Evolutionary conservation across 352 stramenopile species (phyloP), one percentile per base, ranked within the genome.

Genomic region (Phytophthora idaei): DNA sequence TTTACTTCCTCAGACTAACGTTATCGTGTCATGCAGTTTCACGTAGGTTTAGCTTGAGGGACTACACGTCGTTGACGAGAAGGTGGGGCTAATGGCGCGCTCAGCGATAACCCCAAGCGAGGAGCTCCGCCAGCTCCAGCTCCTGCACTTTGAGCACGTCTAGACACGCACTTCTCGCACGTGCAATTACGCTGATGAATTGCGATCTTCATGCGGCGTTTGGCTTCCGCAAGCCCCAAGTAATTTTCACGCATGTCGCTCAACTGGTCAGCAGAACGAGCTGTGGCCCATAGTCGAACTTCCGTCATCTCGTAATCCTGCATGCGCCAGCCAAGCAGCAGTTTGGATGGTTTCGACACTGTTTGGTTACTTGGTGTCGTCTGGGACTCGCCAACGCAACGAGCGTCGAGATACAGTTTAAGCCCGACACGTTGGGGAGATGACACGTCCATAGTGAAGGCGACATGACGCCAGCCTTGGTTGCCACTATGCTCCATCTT

Each of bases 201-300:
- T 25, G 81, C 71, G 46, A 95, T 90, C 60, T 93, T 93, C 78
- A 95, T 90, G 57, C 83, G 81, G 57, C 82, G 83, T 71, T 93
- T 94, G 39, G 80, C 76, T 56, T 95, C 86, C 17, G 87, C 86
- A 48, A 94, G 79, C n/a, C 81, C 77, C 64, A 95, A 72, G 72
- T 94, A 95, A 68, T 93, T 95, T 47, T 94, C 85, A 48, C 92
- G 92, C 85, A 93, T 94, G 72, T 94, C 87, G 54, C 67, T 78
- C 37, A 95, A 63, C 41, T 95, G 87, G 48, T 93, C 79, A 44
- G 67, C 64, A n/a, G 82, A 91, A 14, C 87, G 81, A 2, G 82
- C 80, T 4, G 69, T 88, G 0, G 87, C 85, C 87, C 85, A 95
- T 8, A 94, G 57, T n/a, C 85, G 78, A 44, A 94, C 81, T 53